Evolutionary conservation across 805 yeast genomes (phyloP).

Genomic region (Ogataea pignaliae): DNA sequence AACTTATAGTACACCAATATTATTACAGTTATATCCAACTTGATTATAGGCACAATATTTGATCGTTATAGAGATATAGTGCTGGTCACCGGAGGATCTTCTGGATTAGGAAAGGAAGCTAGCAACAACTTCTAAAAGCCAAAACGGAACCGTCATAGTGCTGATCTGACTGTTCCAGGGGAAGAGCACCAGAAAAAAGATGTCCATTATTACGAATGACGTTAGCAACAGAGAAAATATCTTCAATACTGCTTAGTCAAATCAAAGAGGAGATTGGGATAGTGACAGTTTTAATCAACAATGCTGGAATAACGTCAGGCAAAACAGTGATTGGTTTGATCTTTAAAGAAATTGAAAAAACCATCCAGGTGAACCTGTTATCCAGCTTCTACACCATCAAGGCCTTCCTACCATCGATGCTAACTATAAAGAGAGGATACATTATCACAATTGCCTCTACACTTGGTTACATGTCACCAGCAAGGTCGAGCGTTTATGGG

Average conservation of each 20-base stretch:
- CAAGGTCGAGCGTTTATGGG: constrained; percentile 74
- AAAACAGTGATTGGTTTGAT: constrained; percentile 49
- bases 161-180: constrained; percentile 48
- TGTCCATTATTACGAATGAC: constrained; percentile 60
- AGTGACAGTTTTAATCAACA: constrained; percentile 71
- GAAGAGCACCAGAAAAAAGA: constrained; percentile 27
- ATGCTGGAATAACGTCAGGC: constrained; percentile 75
- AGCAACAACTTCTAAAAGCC: constrained; percentile 38
- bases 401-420: constrained; percentile 70
- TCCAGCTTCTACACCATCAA: constrained; percentile 70
- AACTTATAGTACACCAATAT: too few relatives aligned
- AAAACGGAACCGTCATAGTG: constrained; percentile 54
- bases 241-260: constrained; percentile 29
- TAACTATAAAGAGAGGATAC: constrained; percentile 58
- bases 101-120: constrained; percentile 76
- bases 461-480: constrained; percentile 81
- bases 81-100: constrained; percentile 78
- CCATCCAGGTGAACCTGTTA: constrained; percentile 62
- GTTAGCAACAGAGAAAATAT: constrained; percentile 53
- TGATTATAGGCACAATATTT: constrained; percentile 46
- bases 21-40: constrained; percentile 33
- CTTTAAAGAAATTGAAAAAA: constrained; percentile 55
- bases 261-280: constrained; percentile 48
- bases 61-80: constrained; percentile 57
- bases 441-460: constrained; percentile 81